Percentiles rank a stretch among this genome's conserved stretches.
These are phyloP conservation scores for Carpinus viminea DNA, from an alignment of 306 rosid genomes.

Conservation along the genomic window DNA sequence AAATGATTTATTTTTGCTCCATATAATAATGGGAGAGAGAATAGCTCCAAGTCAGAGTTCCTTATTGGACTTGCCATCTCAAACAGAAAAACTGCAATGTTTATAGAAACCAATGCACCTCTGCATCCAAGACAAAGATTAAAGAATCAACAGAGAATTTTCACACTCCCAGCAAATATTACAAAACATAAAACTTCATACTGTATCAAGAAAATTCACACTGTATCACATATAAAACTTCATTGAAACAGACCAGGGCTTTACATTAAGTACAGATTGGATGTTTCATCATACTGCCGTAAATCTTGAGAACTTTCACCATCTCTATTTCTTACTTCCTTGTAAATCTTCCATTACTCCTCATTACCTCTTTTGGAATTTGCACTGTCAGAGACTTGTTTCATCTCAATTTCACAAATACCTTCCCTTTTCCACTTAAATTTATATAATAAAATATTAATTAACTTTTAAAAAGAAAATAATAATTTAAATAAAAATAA, in stretches of 20 bases:
- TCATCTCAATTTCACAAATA: too few relatives aligned
- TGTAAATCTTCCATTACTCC: conserved; percentile 19
- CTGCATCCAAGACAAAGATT: conserved; percentile 52
- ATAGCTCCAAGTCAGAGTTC: conserved; percentile 57
- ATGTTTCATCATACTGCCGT: conserved; percentile 46
- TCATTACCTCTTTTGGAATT: conserved; percentile 25
- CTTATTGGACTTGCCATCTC: conserved; percentile 91
- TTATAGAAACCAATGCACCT: conserved; percentile 65
- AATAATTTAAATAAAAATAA: too few relatives aligned
- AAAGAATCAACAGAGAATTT: conserved; percentile 17
- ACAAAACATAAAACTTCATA: too few relatives aligned
- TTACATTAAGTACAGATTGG: conserved; percentile 66
- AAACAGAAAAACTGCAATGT: conserved; percentile 87
- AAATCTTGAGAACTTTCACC: conserved; percentile 31
- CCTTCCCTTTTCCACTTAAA: too few relatives aligned
- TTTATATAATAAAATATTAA: too few relatives aligned
- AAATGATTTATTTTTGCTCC: conserved; percentile 89
- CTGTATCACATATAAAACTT: background rate
- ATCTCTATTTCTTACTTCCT: conserved; percentile 29
- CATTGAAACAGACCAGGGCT: conserved; percentile 7
- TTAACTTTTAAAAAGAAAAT: too few relatives aligned
- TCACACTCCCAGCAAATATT: background rate
- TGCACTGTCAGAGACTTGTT: conserved; percentile 21
- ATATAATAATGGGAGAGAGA: conserved; percentile 69
- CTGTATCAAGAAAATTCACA: background rate